Conservation (phyloP, 2,329 filamentous ascomycete genomes). For the Scedosporium minutisporum region DNA sequence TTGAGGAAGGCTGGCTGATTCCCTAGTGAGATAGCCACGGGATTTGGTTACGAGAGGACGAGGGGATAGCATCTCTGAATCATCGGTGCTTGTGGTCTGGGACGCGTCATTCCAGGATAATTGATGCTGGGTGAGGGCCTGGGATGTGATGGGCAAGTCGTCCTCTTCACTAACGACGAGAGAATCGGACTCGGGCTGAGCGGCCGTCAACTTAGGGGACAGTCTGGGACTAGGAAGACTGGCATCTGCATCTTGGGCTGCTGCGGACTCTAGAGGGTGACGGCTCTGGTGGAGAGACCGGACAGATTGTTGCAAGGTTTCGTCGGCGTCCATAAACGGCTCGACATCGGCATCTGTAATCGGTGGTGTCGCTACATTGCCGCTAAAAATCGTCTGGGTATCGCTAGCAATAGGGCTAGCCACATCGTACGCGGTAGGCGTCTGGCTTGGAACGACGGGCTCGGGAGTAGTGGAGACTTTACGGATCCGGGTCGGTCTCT, state of each 20-base stretch:
- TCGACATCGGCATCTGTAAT: slow-evolving; percentile 64
- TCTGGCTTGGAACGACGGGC: neutral
- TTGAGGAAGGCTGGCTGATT: slow-evolving; percentile 5
- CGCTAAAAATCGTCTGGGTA: slow-evolving; percentile 50
- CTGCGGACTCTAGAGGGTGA: slow-evolving; percentile 7
- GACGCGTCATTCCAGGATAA: slow-evolving; percentile 29
- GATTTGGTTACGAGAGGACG: slow-evolving; percentile 13
- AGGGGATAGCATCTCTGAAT: slow-evolving; percentile 8
- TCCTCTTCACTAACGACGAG: slow-evolving; percentile 6
- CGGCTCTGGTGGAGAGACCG: slow-evolving; percentile 31
- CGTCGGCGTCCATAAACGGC: slow-evolving; percentile 42
- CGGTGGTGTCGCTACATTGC: slow-evolving; percentile 62
- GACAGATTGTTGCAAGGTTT: slow-evolving; percentile 36
- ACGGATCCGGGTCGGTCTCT: neutral
- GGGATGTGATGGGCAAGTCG: neutral
- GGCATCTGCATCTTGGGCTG: slow-evolving; percentile 59
- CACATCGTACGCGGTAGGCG: neutral
- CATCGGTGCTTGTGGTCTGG: slow-evolving; percentile 25
- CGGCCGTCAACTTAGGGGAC: slow-evolving; percentile 79
- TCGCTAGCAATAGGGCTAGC: slow-evolving; percentile 30
- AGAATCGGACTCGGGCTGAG: slow-evolving; percentile 37
- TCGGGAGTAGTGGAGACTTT: slow-evolving; percentile 5
- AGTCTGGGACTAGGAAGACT: slow-evolving; percentile 90
- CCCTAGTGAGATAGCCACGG: slow-evolving; percentile 14
- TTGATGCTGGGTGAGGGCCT: slow-evolving; percentile 17